These are phyloP conservation scores for Heliosperma pusillum DNA, from an alignment of 148 eudicot species.

Conservation along the genomic window DNA sequence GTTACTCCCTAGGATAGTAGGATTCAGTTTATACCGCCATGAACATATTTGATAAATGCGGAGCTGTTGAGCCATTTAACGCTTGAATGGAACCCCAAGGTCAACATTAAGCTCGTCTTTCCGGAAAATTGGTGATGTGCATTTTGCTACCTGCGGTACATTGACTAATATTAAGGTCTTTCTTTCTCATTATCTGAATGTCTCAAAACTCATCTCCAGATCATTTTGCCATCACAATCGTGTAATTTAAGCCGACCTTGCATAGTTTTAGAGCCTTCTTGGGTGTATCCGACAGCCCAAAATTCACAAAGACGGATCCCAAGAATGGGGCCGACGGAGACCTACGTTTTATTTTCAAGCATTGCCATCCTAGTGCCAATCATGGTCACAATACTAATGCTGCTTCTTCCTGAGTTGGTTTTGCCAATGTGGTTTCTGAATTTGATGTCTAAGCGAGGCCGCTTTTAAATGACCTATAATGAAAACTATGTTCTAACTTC, in stretches of 20 bases:
- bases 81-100: no score
- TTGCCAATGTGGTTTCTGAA: neutral
- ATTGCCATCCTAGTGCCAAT: neutral
- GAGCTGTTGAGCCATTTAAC: no score
- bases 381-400: neutral
- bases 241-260: neutral
- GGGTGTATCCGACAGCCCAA: neutral
- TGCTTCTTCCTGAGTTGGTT: neutral
- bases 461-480: neutral
- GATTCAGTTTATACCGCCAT: no score
- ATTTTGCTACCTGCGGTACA: neutral
- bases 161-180: neutral
- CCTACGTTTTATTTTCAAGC: no score
- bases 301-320: no score
- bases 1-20: no score
- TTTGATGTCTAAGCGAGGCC: neutral
- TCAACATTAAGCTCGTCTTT: neutral
- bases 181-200: neutral
- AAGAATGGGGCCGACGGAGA: no score
- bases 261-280: neutral
- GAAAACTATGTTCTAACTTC: neutral
- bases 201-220: neutral
- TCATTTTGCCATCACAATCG: neutral
- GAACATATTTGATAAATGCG: no score
- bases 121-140: neutral